These are phyloP conservation scores for Xylaria longipes DNA, from an alignment of 495 filamentous ascomycete genomes.

Conservation along the genomic window DNA sequence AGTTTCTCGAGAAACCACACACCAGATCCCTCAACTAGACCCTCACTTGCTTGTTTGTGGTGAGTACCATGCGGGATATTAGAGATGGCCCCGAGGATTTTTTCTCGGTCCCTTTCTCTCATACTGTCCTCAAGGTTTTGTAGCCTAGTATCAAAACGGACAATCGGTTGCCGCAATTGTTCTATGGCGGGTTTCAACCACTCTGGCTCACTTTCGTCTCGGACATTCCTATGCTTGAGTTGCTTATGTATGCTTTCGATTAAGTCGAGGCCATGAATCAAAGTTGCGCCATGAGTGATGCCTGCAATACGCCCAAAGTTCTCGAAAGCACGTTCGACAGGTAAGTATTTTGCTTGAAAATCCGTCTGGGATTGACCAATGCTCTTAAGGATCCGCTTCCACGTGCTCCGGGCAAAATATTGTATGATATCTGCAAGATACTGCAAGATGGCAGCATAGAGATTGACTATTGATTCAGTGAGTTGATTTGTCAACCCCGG, in stretches of 20 bases:
- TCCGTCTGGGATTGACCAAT: background rate
- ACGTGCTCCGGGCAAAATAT: background rate
- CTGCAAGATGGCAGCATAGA: slow-evolving; percentile 1
- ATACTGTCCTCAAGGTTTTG: background rate
- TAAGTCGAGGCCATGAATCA: background rate
- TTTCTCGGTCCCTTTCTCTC: background rate
- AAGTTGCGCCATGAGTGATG: background rate
- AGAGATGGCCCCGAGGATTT: background rate
- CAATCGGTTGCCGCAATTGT: background rate
- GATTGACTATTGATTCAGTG: background rate
- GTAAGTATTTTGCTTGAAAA: slow-evolving; percentile 7
- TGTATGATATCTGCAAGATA: slow-evolving; percentile 1
- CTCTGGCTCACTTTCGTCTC: background rate
- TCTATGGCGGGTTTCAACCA: background rate
- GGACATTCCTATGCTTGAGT: background rate
- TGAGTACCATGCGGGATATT: slow-evolving; percentile 3
- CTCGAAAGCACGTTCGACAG: background rate
- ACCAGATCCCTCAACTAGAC: background rate
- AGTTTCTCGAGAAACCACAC: background rate
- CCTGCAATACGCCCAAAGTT: background rate
- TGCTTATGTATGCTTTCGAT: background rate
- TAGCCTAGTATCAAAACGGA: background rate
- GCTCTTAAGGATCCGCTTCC: background rate
- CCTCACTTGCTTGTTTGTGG: background rate
- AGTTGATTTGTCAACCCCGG: background rate